A percentile compares a stretch with the other conserved stretches of the same genome.
Conservation (phyloP, 2,329 filamentous ascomycete species). For the Pleurostoma richardsiae region DNA sequence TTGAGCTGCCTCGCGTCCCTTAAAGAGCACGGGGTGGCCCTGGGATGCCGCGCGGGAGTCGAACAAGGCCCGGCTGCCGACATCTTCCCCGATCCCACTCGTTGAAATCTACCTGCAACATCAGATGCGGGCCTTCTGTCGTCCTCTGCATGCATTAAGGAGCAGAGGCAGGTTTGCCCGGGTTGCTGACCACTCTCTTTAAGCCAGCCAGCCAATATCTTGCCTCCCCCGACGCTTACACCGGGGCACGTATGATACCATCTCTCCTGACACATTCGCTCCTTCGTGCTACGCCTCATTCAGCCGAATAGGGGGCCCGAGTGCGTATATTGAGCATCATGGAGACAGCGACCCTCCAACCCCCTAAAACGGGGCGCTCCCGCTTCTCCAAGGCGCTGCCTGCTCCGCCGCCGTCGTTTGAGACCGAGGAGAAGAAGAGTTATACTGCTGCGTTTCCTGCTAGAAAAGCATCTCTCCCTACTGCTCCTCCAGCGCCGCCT, state of each 20-base stretch:
- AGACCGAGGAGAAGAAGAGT: conserved; percentile 4
- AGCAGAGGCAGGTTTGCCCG: background rate
- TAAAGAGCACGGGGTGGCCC: background rate
- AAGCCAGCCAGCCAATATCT: background rate
- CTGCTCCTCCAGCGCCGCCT: conserved; percentile 10
- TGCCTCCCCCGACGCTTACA: background rate
- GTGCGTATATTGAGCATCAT: conserved; percentile 11
- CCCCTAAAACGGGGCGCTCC: conserved; percentile 34
- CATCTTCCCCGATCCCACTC: conserved; percentile 3
- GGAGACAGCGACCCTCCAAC: conserved; percentile 16
- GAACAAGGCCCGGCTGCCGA: background rate
- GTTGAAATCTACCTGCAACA: conserved; percentile 17
- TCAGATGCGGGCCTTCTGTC: conserved; percentile 16
- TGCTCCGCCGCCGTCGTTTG: conserved; percentile 34
- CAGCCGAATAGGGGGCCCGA: conserved; percentile 9
- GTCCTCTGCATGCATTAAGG: conserved; percentile 7
- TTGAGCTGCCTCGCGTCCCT: background rate
- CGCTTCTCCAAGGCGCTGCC: conserved; percentile 56
- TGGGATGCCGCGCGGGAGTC: background rate
- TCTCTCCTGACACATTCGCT: conserved; percentile 3
- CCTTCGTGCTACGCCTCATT: conserved; percentile 6
- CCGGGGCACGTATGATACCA: background rate
- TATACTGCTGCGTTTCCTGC: conserved; percentile 1
- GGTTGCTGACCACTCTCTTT: background rate
- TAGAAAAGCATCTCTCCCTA: conserved; percentile 10